Conservation (phyloP, 2,329 filamentous ascomycete species). For the Pseudopyricularia javanii region DNA sequence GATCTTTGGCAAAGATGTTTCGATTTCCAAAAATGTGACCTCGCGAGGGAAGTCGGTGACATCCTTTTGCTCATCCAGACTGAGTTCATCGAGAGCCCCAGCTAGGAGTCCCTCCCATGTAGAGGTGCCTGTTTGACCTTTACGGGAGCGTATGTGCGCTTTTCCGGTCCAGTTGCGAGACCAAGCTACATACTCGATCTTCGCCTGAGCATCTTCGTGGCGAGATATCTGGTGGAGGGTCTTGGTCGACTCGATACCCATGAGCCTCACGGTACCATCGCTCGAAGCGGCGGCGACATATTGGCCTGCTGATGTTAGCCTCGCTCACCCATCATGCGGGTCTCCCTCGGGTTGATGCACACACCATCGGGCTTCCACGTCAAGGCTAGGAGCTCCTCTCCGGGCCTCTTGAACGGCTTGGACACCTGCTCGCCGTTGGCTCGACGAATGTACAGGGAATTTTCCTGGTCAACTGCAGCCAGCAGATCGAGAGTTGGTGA, state of each 20-base stretch:
- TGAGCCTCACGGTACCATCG: slow-evolving; percentile 64
- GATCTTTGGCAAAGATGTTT: slow-evolving; percentile 63
- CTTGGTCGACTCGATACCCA: slow-evolving; percentile 72
- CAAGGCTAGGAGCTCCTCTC: slow-evolving; percentile 32
- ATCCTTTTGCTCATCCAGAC: slow-evolving; percentile 7
- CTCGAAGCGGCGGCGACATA: slow-evolving; percentile 75
- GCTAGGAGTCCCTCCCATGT: not conserved
- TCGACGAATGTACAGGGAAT: slow-evolving; percentile 59
- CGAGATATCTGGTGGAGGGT: slow-evolving; percentile 60
- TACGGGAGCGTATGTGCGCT: not conserved
- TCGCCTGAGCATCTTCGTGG: slow-evolving; percentile 26
- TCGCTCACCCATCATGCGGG: not conserved
- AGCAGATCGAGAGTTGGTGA: slow-evolving; percentile 79
- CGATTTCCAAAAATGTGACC: slow-evolving; percentile 63
- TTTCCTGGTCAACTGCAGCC: slow-evolving; percentile 57
- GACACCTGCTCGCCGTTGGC: slow-evolving; percentile 59
- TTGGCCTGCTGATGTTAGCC: slow-evolving; percentile 36
- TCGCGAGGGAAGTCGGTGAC: slow-evolving; percentile 54
- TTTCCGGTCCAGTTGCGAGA: slow-evolving; percentile 28
- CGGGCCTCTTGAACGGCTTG: slow-evolving; percentile 27
- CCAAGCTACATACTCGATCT: slow-evolving; percentile 43
- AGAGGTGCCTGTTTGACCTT: not conserved
- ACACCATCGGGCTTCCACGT: slow-evolving; percentile 59
- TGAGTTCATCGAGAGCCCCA: not conserved
- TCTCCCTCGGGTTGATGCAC: slow-evolving; percentile 7